Conservation (phyloP, 805 yeast genomes). For the Phaffomyces antillensis region DNA sequence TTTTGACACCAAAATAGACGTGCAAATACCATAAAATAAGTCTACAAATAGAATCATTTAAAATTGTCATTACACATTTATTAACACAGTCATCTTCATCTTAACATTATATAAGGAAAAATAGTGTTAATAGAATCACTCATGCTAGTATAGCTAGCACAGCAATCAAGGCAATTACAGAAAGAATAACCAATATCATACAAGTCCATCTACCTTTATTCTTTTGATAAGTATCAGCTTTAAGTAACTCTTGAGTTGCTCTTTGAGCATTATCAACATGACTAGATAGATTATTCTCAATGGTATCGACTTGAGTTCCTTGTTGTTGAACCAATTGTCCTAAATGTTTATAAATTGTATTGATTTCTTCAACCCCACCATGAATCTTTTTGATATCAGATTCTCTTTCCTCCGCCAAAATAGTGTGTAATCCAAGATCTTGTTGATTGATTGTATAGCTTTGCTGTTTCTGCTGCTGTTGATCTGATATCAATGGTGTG, state of each 20-base stretch:
- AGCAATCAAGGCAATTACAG: constrained; percentile 50
- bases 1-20: constrained; percentile 4
- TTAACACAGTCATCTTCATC: not conserved
- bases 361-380: constrained; percentile 76
- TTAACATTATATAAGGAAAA: too few species aligned
- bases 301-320: constrained; percentile 75
- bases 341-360: constrained; percentile 75
- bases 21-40: not conserved
- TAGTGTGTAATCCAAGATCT: constrained; percentile 55
- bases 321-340: constrained; percentile 76
- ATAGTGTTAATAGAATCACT: too few species aligned
- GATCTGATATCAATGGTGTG: constrained; percentile 19
- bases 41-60: not conserved
- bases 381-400: constrained; percentile 65
- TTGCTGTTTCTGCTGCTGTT: constrained; percentile 30
- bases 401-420: constrained; percentile 65
- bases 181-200: constrained; percentile 50
- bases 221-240: constrained; percentile 72
- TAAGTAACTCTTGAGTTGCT: constrained; percentile 62
- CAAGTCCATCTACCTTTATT: constrained; percentile 69
- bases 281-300: constrained; percentile 70
- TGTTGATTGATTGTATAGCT: constrained; percentile 33
- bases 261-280: constrained; percentile 57
- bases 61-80: not conserved
- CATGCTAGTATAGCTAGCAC: constrained; percentile 40